Evolutionary conservation across 2,329 filamentous ascomycete genomes (phyloP).

Genomic region (Eutypa lata): DNA sequence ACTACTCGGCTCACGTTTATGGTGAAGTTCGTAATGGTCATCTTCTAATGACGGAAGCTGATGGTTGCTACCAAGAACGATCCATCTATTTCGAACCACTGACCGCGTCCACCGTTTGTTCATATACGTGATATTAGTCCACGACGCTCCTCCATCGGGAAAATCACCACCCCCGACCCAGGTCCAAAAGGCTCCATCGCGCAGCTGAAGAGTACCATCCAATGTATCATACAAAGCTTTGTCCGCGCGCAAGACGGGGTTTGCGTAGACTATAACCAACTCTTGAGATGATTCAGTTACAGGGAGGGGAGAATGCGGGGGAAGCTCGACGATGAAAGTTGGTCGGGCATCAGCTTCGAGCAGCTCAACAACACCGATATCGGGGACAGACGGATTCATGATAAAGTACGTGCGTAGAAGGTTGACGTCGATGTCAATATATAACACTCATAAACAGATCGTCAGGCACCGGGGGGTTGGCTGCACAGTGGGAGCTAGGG

Average conservation of each 20-base stretch:
- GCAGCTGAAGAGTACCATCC: slow-evolving; percentile 25
- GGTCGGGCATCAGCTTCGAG: slow-evolving; percentile 40
- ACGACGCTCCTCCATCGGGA: background rate
- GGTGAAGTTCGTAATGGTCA: background rate
- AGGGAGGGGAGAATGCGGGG: slow-evolving; percentile 1
- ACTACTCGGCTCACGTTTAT: slow-evolving; percentile 8
- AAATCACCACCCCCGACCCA: slow-evolving; percentile 30
- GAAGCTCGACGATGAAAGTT: slow-evolving; percentile 34
- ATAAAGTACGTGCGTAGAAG: slow-evolving; percentile 6
- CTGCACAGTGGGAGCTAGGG: background rate
- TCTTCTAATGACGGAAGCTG: slow-evolving; percentile 28
- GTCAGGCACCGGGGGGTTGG: background rate
- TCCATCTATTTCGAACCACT: slow-evolving; percentile 32
- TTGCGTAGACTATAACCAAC: slow-evolving; percentile 30
- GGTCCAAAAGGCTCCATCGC: slow-evolving; percentile 35
- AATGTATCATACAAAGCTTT: slow-evolving; percentile 29
- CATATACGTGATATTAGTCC: slow-evolving; percentile 22
- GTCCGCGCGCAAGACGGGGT: slow-evolving; percentile 32
- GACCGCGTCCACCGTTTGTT: slow-evolving; percentile 35
- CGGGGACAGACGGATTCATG: slow-evolving; percentile 12
- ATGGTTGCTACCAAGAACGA: slow-evolving; percentile 38
- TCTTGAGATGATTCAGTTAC: slow-evolving; percentile 8
- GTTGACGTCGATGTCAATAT: slow-evolving; percentile 1
- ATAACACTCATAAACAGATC: background rate
- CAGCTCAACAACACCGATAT: slow-evolving; percentile 34